Evolutionary conservation across 1,284 basidiomycete species (phyloP).

Genomic region (Pisolithus thermaeus): DNA sequence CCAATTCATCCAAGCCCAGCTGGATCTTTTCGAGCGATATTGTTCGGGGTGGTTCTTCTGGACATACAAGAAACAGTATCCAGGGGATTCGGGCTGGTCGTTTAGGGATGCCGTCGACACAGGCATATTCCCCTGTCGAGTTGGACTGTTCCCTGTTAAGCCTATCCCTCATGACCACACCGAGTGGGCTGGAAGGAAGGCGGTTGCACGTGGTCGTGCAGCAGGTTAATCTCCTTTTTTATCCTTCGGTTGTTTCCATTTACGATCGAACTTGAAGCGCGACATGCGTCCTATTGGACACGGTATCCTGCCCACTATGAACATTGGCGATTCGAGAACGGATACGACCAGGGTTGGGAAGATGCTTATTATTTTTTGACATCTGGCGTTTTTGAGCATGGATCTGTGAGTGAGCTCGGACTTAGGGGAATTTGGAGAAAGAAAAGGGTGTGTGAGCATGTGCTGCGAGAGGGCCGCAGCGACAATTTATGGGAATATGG

Average conservation of each 20-base stretch:
- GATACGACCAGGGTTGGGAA: slow-evolving; percentile 67
- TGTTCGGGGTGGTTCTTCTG: slow-evolving; percentile 85
- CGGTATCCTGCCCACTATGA: slow-evolving; percentile 48
- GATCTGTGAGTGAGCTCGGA: slow-evolving; percentile 48
- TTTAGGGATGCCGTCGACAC: slow-evolving; percentile 63
- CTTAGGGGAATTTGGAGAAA: slow-evolving; percentile 57
- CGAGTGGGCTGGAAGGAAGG: slow-evolving; percentile 29
- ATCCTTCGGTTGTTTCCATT: background rate
- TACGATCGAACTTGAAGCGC: slow-evolving; percentile 29
- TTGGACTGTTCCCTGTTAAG: slow-evolving; percentile 32
- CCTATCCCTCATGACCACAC: slow-evolving; percentile 17
- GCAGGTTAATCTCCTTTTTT: slow-evolving; percentile 31
- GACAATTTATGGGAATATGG: slow-evolving; percentile 59
- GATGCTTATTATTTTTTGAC: slow-evolving; percentile 53
- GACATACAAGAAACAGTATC: slow-evolving; percentile 76
- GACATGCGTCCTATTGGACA: slow-evolving; percentile 57
- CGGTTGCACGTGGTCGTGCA: slow-evolving; percentile 33
- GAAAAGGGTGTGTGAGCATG: slow-evolving; percentile 43
- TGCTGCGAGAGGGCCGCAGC: slow-evolving; percentile 33
- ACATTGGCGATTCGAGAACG: slow-evolving; percentile 62
- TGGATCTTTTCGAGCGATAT: slow-evolving; percentile 59
- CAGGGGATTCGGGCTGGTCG: slow-evolving; percentile 74
- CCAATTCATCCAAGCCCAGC: slow-evolving; percentile 61
- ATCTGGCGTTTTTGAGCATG: slow-evolving; percentile 12
- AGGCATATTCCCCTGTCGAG: slow-evolving; percentile 53